phyloP scores from a whole-genome alignment of 2,329 filamentous ascomycete genomes.

The Penicillium griseofulvum region DNA sequence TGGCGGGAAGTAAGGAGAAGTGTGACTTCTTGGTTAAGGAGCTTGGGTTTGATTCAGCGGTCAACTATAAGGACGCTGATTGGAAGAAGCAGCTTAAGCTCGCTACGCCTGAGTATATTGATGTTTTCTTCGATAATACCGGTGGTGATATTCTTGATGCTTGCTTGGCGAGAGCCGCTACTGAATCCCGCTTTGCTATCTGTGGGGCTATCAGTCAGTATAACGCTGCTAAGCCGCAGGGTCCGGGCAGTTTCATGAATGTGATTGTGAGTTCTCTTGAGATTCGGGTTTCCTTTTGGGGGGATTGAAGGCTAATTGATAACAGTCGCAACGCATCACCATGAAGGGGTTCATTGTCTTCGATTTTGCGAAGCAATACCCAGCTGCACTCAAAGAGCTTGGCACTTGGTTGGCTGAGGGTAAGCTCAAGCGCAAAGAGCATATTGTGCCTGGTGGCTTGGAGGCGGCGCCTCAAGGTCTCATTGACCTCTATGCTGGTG shows the following conservation, averaged over 20 bases:
- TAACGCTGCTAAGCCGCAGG: conserved; percentile 57
- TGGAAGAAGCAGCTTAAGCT: conserved; percentile 61
- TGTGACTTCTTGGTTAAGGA: conserved; percentile 63
- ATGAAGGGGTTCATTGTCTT: conserved; percentile 74
- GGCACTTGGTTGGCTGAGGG: conserved; percentile 68
- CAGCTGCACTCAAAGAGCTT: conserved; percentile 59
- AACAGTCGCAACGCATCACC: conserved; percentile 40
- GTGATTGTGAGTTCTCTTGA: conserved; percentile 34
- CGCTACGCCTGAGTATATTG: conserved; percentile 59
- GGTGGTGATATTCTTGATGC: conserved; percentile 69
- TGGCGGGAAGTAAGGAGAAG: conserved; percentile 67
- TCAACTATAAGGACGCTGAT: conserved; percentile 67
- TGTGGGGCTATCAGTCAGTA: conserved; percentile 71
- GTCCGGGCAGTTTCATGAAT: conserved; percentile 52
- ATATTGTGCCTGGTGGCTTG: conserved; percentile 68
- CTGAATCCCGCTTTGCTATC: conserved; percentile 64
- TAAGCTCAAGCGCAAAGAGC: conserved; percentile 69
- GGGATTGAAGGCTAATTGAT: conserved; percentile 12
- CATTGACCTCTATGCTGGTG: conserved; percentile 63
- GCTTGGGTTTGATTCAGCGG: conserved; percentile 64
- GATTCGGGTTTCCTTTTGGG: neutral
- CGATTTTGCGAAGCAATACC: conserved; percentile 61
- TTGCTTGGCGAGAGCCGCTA: conserved; percentile 62
- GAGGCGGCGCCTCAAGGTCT: conserved; percentile 62
- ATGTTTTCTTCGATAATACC: conserved; percentile 74